Evolutionary conservation across 169 alveolate genomes (phyloP).

Genomic region (Cryptosporidium ryanae): DNA sequence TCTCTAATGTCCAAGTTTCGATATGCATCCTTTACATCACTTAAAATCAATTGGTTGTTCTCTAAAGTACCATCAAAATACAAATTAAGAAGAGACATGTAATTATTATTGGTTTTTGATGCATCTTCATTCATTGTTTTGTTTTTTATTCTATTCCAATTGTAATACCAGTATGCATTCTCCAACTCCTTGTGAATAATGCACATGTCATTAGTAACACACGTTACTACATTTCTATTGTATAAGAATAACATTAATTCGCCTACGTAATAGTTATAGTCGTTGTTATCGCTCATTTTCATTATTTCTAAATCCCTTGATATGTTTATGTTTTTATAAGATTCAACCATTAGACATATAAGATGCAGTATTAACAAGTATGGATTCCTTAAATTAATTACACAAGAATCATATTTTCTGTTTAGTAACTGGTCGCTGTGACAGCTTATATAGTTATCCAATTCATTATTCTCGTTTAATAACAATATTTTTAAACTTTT

Average conservation of each 20-base stretch:
- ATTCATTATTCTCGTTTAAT: constrained; percentile 44
- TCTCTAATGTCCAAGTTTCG: constrained; percentile 24
- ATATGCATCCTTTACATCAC: constrained; percentile 31
- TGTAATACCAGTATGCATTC: constrained; percentile 28
- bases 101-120: neutral
- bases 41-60: constrained; percentile 3
- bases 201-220: constrained; percentile 1
- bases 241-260: constrained; percentile 28
- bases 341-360: constrained; percentile 40
- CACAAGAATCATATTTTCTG: constrained; percentile 31
- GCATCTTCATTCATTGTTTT: constrained; percentile 8
- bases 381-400: constrained; percentile 54
- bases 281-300: neutral
- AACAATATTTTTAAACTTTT: constrained; percentile 41
- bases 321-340: constrained; percentile 33
- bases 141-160: constrained; percentile 53
- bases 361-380: constrained; percentile 58
- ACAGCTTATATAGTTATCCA: constrained; percentile 51
- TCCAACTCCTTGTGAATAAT: neutral
- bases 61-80: constrained; percentile 30
- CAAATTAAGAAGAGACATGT: constrained; percentile 1
- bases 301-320: constrained; percentile 42
- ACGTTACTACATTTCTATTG: constrained; percentile 6
- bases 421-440: constrained; percentile 30
- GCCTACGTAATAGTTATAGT: neutral